These are phyloP conservation scores for Fusarium tanahbumbuense DNA, from an alignment of 2,329 filamentous ascomycete species.

Conservation along the genomic window DNA sequence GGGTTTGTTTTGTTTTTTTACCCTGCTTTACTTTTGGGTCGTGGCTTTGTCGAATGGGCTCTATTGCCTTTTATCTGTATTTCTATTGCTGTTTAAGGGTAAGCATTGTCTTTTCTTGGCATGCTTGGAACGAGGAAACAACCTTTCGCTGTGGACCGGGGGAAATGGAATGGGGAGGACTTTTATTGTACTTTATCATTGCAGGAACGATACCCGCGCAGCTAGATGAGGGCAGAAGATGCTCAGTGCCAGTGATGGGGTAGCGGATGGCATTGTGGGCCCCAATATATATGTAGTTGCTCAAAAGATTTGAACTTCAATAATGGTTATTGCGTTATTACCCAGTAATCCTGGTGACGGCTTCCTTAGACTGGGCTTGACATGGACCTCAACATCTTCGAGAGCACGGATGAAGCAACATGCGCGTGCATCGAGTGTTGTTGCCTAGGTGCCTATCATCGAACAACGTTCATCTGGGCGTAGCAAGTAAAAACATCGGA, in stretches of 20 bases:
- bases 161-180: constrained; percentile 15
- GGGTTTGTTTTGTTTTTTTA: constrained; percentile 2
- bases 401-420: neutral
- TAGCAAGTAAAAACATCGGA: neutral
- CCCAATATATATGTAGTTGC: constrained; percentile 3
- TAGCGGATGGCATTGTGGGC: neutral
- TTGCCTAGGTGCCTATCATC: neutral
- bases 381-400: neutral
- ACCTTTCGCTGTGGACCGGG: neutral
- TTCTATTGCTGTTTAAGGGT: constrained; percentile 32
- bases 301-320: constrained; percentile 15
- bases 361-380: neutral
- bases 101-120: constrained; percentile 10
- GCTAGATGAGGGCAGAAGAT: constrained; percentile 28
- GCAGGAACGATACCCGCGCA: constrained; percentile 47
- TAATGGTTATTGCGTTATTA: neutral
- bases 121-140: constrained; percentile 21
- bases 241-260: constrained; percentile 34
- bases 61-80: constrained; percentile 34
- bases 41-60: constrained; percentile 9
- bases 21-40: neutral
- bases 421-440: neutral
- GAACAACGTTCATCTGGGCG: neutral
- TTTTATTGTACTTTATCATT: constrained; percentile 47
- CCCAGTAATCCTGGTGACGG: neutral